Conservation (phyloP, 2,329 filamentous ascomycete species). For the Ophiostoma perfectum region DNA sequence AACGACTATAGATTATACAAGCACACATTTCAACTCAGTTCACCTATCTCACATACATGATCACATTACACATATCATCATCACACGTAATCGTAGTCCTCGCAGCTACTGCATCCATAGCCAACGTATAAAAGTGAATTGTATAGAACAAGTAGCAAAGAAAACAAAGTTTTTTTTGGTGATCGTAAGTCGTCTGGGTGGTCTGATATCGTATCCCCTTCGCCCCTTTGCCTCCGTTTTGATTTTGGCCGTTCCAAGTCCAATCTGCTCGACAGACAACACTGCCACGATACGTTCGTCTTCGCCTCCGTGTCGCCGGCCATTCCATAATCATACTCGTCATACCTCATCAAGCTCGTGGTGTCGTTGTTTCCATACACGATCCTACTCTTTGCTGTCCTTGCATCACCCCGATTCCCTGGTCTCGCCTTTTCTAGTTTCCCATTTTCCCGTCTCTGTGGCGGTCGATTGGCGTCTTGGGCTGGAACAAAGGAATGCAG, state of each 20-base stretch:
- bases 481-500: background rate
- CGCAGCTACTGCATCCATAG: too few relatives aligned
- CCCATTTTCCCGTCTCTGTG: too few relatives aligned
- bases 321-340: background rate
- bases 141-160: background rate
- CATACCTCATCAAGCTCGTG: background rate
- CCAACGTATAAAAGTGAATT: too few relatives aligned
- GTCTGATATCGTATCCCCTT: background rate
- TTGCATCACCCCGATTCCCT: too few relatives aligned
- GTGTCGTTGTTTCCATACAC: background rate
- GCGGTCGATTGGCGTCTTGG: too few relatives aligned
- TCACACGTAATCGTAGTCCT: background rate
- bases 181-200: conserved; percentile 2
- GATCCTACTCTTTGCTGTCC: background rate
- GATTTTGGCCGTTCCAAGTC: background rate
- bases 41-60: background rate
- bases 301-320: background rate
- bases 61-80: background rate
- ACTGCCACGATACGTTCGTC: background rate
- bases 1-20: background rate
- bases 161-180: background rate
- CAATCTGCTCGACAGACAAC: too few relatives aligned
- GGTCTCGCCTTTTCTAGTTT: too few relatives aligned
- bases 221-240: conserved; percentile 9
- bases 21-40: background rate